These are phyloP conservation scores for Litsea cubeba DNA, from an alignment of 164 flowering plant genomes.

Conservation along the genomic window DNA sequence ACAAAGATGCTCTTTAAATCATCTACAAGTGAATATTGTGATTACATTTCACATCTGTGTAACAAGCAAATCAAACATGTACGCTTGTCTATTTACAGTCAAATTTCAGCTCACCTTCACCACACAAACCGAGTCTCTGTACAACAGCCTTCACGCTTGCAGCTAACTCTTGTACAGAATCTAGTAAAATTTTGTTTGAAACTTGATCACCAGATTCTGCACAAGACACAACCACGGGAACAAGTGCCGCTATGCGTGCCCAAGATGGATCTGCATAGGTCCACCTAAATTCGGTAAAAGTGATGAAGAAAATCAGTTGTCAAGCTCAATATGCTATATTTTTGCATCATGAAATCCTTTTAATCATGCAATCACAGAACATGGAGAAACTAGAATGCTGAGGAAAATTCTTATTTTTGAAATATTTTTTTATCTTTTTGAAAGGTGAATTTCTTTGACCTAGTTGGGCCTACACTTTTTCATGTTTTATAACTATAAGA, in stretches of 20 bases:
- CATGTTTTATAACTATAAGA: neutral
- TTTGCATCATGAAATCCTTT: too few species aligned
- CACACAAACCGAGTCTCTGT: conserved; percentile 67
- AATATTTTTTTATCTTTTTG: too few species aligned
- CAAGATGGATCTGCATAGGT: conserved; percentile 96
- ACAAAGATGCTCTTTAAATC: neutral
- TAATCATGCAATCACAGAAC: neutral
- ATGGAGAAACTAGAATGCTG: neutral
- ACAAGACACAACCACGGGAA: conserved; percentile 80
- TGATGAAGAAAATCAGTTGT: conserved; percentile 4
- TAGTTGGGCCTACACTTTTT: neutral
- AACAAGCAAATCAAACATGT: neutral
- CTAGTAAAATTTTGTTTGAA: conserved; percentile 57
- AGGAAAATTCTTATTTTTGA: neutral
- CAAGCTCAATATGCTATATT: neutral
- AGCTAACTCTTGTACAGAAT: conserved; percentile 80
- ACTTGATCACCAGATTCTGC: conserved; percentile 90
- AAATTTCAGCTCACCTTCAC: conserved; percentile 49
- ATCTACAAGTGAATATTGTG: neutral
- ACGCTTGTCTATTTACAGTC: neutral
- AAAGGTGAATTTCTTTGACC: neutral
- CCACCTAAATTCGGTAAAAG: conserved; percentile 40
- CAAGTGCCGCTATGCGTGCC: conserved; percentile 98
- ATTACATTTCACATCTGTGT: neutral
- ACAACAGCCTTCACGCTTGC: conserved; percentile 86